phyloP scores from a whole-genome alignment of 1,139 yeast genomes.

The Candida sanyaensis region DNA sequence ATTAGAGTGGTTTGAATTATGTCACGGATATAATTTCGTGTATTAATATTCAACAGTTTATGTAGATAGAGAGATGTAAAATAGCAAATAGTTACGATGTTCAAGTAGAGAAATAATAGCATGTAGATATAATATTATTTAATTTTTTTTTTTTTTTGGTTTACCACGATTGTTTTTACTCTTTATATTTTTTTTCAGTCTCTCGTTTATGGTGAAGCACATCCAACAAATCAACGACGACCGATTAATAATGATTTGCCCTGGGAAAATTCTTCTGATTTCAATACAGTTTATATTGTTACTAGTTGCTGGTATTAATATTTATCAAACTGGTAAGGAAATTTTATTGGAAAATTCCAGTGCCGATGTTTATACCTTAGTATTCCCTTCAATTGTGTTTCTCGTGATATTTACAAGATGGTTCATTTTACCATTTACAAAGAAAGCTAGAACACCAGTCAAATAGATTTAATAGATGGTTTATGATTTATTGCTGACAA shows the following conservation, averaged over 20 bases:
- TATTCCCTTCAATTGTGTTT: not conserved
- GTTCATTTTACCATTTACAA: not conserved
- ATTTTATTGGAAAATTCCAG: not conserved
- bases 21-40: too few species aligned
- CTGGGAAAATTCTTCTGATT: constrained; percentile 1
- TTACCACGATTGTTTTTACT: not conserved
- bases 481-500: too few species aligned
- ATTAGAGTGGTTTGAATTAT: constrained; percentile 36
- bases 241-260: constrained; percentile 1
- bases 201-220: too few species aligned
- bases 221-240: not conserved
- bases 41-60: too few species aligned
- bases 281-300: not conserved
- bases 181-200: not conserved
- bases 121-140: too few species aligned
- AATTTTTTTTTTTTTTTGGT: too few species aligned
- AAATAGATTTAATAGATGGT: not conserved
- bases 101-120: too few species aligned
- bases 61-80: too few species aligned
- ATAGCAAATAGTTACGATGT: not conserved
- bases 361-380: not conserved
- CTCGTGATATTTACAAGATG: not conserved
- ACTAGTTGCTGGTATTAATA: not conserved
- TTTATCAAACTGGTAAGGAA: not conserved
- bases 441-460: not conserved